Conservation (phyloP, 2,329 filamentous ascomycete species). For the Exophiala spinifera region DNA sequence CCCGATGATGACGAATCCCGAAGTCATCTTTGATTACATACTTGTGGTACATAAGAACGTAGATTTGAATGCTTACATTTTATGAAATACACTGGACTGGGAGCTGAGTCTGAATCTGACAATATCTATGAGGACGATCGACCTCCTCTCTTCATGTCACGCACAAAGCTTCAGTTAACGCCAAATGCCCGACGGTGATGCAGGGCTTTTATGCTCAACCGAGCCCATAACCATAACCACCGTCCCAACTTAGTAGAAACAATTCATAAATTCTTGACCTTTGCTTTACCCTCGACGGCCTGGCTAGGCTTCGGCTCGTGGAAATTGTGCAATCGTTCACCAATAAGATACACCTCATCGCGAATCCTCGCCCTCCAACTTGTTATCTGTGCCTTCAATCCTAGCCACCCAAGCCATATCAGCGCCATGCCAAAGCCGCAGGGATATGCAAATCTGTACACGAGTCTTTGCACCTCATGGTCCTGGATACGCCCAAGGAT, state of each 20-base stretch:
- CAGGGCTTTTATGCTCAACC: too few relatives aligned
- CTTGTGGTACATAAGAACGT: too few relatives aligned
- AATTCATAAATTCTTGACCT: background rate
- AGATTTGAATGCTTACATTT: too few relatives aligned
- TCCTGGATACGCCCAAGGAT: slow-evolving; percentile 4
- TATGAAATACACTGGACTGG: background rate
- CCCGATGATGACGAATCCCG: too few relatives aligned
- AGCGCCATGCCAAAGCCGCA: slow-evolving; percentile 49
- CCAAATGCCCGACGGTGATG: too few relatives aligned
- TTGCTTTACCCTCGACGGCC: background rate
- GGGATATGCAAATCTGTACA: slow-evolving; percentile 74
- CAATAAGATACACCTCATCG: slow-evolving; percentile 95
- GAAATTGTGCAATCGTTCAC: slow-evolving; percentile 92
- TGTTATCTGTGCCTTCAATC: slow-evolving; percentile 55
- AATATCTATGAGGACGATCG: too few relatives aligned
- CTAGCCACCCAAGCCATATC: slow-evolving; percentile 31
- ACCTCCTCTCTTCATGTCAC: too few relatives aligned
- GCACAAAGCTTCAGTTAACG: too few relatives aligned
- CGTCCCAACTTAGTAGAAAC: background rate
- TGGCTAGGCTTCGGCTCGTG: slow-evolving; percentile 51
- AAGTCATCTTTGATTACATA: too few relatives aligned
- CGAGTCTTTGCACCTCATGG: slow-evolving; percentile 36
- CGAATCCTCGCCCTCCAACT: slow-evolving; percentile 78
- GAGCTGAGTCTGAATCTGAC: too few relatives aligned
- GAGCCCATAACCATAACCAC: background rate